A percentile compares a stretch with the other conserved stretches of the same genome.
Conservation (phyloP, 306 rosid genomes). For the Quercus cerris region DNA sequence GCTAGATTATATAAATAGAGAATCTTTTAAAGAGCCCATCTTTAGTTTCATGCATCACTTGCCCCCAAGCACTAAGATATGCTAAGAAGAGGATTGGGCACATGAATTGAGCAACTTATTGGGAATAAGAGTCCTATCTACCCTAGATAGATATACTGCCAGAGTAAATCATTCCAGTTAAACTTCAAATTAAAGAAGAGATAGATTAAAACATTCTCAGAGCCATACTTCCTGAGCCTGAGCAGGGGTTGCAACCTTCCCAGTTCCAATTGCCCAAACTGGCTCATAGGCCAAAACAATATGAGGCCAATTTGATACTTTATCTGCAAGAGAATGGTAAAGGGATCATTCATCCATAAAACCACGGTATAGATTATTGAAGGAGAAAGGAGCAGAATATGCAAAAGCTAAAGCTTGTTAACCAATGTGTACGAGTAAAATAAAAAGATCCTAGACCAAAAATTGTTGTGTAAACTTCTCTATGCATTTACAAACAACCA, state of each 20-base stretch:
- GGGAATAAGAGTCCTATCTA: not conserved
- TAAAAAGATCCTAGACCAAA: not conserved
- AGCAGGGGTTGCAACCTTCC: conserved; percentile 63
- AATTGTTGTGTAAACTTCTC: not conserved
- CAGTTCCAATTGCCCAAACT: conserved; percentile 60
- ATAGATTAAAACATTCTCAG: not conserved
- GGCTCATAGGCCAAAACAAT: conserved; percentile 41
- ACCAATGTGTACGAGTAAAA: not conserved
- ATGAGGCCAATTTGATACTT: conserved; percentile 34
- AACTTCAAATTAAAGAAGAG: not conserved
- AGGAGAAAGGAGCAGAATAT: not conserved
- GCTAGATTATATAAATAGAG: not conserved
- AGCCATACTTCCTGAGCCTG: conserved; percentile 75
- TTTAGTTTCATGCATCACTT: not conserved
- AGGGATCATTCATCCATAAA: not conserved
- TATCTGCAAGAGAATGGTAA: conserved; percentile 25
- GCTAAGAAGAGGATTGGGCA: not conserved
- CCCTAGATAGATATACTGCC: not conserved
- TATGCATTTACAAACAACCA: not conserved
- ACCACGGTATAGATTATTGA: not conserved
- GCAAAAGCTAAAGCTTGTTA: not conserved
- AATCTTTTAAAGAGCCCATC: not conserved
- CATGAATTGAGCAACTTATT: not conserved
- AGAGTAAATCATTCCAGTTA: not conserved
- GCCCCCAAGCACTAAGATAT: not conserved